These are phyloP conservation scores for Rostrohypoxylon terebratum DNA, from an alignment of 495 filamentous ascomycete genomes.

Conservation along the genomic window DNA sequence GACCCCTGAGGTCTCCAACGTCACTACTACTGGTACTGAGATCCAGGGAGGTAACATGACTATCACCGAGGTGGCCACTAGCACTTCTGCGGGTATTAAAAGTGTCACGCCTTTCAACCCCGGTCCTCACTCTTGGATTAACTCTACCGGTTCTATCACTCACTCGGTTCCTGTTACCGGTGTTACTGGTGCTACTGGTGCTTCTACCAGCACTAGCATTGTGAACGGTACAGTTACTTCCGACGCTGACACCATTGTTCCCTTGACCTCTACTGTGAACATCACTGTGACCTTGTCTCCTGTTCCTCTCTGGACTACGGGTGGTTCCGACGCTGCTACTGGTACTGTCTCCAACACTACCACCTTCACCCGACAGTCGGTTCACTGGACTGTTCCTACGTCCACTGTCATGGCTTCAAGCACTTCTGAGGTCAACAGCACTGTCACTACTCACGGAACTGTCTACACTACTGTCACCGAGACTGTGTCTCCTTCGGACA, in stretches of 20 bases:
- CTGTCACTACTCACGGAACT: slow-evolving; percentile 10
- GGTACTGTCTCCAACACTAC: slow-evolving; percentile 14
- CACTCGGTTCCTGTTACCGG: not conserved
- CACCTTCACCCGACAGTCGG: not conserved
- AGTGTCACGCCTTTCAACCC: not conserved
- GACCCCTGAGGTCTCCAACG: slow-evolving; percentile 8
- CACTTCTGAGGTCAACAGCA: not conserved
- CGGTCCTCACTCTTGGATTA: not conserved
- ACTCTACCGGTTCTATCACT: slow-evolving; percentile 3
- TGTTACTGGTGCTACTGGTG: not conserved
- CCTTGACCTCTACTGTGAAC: not conserved
- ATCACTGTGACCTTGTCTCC: slow-evolving; percentile 35
- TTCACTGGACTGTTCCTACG: not conserved
- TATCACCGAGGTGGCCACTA: slow-evolving; percentile 1
- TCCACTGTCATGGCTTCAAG: not conserved
- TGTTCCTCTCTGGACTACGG: slow-evolving; percentile 20
- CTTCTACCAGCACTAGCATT: not conserved
- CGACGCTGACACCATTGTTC: slow-evolving; percentile 2
- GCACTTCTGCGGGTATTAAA: not conserved
- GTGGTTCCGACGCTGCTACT: slow-evolving; percentile 27
- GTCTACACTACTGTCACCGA: slow-evolving; percentile 17
- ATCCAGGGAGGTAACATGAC: slow-evolving; percentile 11
- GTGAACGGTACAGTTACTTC: not conserved
- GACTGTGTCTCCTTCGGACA: slow-evolving; percentile 26
- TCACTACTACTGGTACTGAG: not conserved